These are phyloP conservation scores for Poteriospumella lacustris DNA, from an alignment of 108 stramenopile genomes.

Conservation along the genomic window DNA sequence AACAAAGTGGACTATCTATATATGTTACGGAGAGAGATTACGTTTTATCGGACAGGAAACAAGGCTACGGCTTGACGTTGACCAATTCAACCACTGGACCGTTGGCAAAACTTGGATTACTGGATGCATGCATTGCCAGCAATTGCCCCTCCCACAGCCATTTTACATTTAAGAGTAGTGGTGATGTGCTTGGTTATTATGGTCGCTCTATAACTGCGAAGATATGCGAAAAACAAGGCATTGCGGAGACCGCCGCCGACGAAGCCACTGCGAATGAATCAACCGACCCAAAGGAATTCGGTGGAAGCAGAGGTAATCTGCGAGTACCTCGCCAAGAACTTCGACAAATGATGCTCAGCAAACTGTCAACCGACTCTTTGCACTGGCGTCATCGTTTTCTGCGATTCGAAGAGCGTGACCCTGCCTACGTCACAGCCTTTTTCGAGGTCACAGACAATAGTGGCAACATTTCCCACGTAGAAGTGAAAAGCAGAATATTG, in stretches of 20 bases:
- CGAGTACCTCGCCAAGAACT: constrained; percentile 30
- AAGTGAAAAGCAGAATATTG: not conserved
- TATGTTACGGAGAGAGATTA: not conserved
- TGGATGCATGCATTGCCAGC: not conserved
- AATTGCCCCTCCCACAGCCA: constrained; percentile 30
- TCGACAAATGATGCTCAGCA: constrained; percentile 3
- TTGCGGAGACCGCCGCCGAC: not conserved
- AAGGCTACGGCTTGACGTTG: constrained; percentile 6
- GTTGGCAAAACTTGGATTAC: not conserved
- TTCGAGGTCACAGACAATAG: not conserved
- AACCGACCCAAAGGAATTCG: constrained; percentile 1
- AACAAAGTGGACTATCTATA: not conserved
- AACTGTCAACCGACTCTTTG: not conserved
- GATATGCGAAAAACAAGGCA: not conserved
- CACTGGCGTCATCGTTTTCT: not conserved
- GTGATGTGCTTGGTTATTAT: constrained; percentile 30
- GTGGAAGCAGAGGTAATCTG: not conserved
- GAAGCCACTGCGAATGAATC: too few species aligned
- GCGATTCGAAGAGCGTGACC: constrained; percentile 1
- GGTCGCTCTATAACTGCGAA: constrained; percentile 15
- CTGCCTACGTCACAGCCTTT: not conserved
- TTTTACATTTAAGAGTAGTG: constrained; percentile 18
- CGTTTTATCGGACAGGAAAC: not conserved
- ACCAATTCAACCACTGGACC: not conserved
- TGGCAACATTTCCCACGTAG: not conserved